Evolutionary conservation across 2,329 filamentous ascomycete genomes (phyloP).

Genomic region (Leptographium procerum): DNA sequence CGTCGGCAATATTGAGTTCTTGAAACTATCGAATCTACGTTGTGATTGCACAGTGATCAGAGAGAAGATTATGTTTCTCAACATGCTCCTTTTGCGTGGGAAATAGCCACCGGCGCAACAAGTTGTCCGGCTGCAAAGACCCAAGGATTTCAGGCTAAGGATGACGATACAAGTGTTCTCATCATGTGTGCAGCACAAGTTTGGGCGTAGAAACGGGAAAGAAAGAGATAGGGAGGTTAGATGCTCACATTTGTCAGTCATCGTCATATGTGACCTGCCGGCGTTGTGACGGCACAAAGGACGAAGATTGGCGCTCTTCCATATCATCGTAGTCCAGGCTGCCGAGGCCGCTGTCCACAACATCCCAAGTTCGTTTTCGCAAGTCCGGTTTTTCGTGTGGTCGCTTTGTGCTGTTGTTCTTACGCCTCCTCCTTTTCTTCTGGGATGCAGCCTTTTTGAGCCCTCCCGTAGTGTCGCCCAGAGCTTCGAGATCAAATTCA

Average conservation of each 20-base stretch:
- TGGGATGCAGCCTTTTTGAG: background rate
- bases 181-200: slow-evolving; percentile 45
- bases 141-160: slow-evolving; percentile 68
- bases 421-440: slow-evolving; percentile 14
- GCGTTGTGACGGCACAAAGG: slow-evolving; percentile 24
- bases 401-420: slow-evolving; percentile 20
- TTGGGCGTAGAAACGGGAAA: slow-evolving; percentile 1
- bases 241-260: slow-evolving; percentile 11
- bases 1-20: background rate
- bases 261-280: slow-evolving; percentile 37
- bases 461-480: background rate
- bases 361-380: slow-evolving; percentile 56
- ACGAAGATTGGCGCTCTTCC: slow-evolving; percentile 13
- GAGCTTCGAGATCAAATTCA: background rate
- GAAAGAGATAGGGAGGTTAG: background rate
- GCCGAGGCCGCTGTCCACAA: slow-evolving; percentile 49
- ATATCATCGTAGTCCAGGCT: slow-evolving; percentile 48
- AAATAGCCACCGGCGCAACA: background rate
- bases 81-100: slow-evolving; percentile 21
- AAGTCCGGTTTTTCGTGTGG: slow-evolving; percentile 46
- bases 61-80: slow-evolving; percentile 39
- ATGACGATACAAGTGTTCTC: slow-evolving; percentile 85
- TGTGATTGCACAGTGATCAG: slow-evolving; percentile 20
- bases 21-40: background rate
- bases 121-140: slow-evolving; percentile 16